Evolutionary conservation across 208 protist genomes (phyloP).

Genomic region (Naegleria fowleri): DNA sequence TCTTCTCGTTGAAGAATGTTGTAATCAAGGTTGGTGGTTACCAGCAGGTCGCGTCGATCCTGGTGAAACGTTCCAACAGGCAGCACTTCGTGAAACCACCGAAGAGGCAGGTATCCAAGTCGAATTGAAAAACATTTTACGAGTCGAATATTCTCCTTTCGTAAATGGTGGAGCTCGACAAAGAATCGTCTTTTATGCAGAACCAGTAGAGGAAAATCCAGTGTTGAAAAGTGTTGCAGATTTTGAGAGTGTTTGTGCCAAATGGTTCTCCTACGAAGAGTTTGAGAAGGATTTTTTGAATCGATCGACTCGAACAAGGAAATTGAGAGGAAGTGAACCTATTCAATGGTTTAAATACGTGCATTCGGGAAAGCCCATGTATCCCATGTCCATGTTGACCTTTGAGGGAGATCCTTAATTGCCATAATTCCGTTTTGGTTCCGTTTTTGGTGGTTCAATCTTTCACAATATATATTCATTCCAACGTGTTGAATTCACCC

Average conservation of each 20-base stretch:
- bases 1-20: constrained; percentile 2
- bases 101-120: constrained; percentile 33
- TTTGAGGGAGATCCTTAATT: neutral
- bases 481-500: too few species aligned
- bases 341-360: constrained; percentile 19
- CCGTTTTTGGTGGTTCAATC: too few species aligned
- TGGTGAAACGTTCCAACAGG: constrained; percentile 3
- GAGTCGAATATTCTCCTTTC: constrained; percentile 14
- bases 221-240: neutral
- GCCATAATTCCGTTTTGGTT: too few species aligned
- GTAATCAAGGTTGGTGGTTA: neutral
- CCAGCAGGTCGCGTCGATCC: constrained; percentile 20
- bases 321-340: constrained; percentile 9
- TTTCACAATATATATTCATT: too few species aligned
- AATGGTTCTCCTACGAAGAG: constrained; percentile 14
- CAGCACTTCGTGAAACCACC: constrained; percentile 24
- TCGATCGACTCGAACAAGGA: neutral
- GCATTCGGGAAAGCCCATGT: neutral
- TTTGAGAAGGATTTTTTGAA: neutral
- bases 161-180: neutral
- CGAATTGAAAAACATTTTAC: neutral
- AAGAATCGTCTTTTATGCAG: constrained; percentile 18
- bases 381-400: neutral
- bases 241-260: neutral
- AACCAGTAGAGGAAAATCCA: neutral